These are phyloP conservation scores for Populus hybrid DNA, from an alignment of 441 rosid genomes.

Conservation along the genomic window DNA sequence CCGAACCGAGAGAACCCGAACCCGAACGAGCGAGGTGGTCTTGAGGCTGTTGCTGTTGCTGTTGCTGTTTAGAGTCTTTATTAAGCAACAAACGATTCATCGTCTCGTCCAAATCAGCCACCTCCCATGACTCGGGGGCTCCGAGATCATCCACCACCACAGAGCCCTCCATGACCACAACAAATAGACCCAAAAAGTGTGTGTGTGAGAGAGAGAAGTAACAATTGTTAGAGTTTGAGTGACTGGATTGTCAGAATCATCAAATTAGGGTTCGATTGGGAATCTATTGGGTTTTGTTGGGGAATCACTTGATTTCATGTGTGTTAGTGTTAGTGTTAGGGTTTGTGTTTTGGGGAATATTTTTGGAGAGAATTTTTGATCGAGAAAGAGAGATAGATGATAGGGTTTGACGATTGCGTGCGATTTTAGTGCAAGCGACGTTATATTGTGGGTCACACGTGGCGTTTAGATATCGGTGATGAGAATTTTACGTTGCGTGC, in stretches of 20 bases:
- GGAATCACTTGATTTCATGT: background rate
- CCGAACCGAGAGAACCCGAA: slow-evolving; percentile 16
- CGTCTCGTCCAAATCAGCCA: slow-evolving; percentile 58
- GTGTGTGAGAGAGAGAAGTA: background rate
- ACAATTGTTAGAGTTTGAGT: slow-evolving; percentile 21
- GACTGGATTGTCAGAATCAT: slow-evolving; percentile 17
- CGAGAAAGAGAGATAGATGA: slow-evolving; percentile 5
- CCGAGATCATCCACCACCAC: slow-evolving; percentile 67
- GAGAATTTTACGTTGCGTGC: background rate
- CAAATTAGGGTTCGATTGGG: slow-evolving; percentile 8
- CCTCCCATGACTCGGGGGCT: slow-evolving; percentile 76
- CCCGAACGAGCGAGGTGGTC: slow-evolving; percentile 19
- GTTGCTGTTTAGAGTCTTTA: slow-evolving; percentile 10
- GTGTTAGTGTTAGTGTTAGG: slow-evolving; percentile 29
- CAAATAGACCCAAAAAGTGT: background rate
- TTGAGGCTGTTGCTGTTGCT: slow-evolving; percentile 14
- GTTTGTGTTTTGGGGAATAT: slow-evolving; percentile 21
- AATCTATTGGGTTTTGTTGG: slow-evolving; percentile 5
- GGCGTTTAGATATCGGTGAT: slow-evolving; percentile 5
- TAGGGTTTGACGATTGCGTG: slow-evolving; percentile 28
- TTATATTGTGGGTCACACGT: slow-evolving; percentile 17
- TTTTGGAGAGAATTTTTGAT: background rate
- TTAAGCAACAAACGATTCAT: slow-evolving; percentile 46
- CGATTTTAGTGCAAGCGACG: slow-evolving; percentile 14
- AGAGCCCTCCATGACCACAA: slow-evolving; percentile 56